A percentile compares a stretch with the other conserved stretches of the same genome.
Conservation (phyloP, 108 stramenopile genomes). For the Nannochloropsis oceanica region DNA sequence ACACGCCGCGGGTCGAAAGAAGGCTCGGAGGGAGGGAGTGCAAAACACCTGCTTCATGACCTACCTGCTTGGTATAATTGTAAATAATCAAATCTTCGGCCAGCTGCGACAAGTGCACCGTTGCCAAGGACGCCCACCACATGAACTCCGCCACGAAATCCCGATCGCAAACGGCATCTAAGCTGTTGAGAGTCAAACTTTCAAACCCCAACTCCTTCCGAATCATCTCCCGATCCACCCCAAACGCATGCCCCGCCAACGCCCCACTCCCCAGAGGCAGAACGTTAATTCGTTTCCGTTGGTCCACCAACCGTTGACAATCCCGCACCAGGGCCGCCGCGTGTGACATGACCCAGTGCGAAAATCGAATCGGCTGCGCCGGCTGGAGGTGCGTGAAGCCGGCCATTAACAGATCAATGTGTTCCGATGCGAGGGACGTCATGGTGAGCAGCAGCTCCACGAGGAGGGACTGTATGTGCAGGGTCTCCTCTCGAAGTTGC, state of each 20-base stretch:
- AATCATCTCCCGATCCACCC: slow-evolving; percentile 81
- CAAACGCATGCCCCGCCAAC: slow-evolving; percentile 94
- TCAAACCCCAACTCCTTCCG: slow-evolving; percentile 82
- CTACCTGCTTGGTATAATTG: slow-evolving; percentile 58
- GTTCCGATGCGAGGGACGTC: slow-evolving; percentile 53
- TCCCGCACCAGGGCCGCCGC: slow-evolving; percentile 77
- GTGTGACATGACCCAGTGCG: slow-evolving; percentile 93
- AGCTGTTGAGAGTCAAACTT: slow-evolving; percentile 58
- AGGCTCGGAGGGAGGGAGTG: background rate
- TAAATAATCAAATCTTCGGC: slow-evolving; percentile 95
- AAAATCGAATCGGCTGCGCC: slow-evolving; percentile 83
- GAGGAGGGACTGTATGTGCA: background rate
- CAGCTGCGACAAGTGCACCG: slow-evolving; percentile 83
- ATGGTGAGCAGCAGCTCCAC: slow-evolving; percentile 52
- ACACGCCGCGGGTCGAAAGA: background rate
- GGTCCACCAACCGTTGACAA: slow-evolving; percentile 67
- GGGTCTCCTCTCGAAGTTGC: slow-evolving; percentile 55
- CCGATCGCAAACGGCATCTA: slow-evolving; percentile 91
- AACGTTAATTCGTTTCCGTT: slow-evolving; percentile 69
- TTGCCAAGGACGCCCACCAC: slow-evolving; percentile 81
- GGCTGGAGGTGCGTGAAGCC: slow-evolving; percentile 99
- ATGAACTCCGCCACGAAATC: slow-evolving; percentile 96
- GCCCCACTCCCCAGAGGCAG: slow-evolving; percentile 93
- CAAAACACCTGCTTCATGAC: no score
- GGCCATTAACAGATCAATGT: slow-evolving; percentile 87